Evolutionary conservation across 2,329 filamentous ascomycete genomes (phyloP).

Genomic region (Colletotrichum endophyticum): DNA sequence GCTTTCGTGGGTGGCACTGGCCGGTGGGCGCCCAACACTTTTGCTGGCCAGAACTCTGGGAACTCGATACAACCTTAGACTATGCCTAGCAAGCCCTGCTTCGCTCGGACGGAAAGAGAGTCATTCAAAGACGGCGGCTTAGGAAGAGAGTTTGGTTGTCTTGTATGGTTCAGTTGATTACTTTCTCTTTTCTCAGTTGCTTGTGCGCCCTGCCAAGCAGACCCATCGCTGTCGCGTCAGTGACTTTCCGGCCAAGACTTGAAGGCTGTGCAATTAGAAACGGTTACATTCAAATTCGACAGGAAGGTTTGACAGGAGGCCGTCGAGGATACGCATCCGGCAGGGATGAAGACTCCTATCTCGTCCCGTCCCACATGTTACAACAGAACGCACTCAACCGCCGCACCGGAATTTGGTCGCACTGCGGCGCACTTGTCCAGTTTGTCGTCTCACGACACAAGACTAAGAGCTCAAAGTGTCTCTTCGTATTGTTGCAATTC

Average conservation of each 20-base stretch:
- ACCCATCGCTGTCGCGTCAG: background rate
- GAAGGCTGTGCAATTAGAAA: background rate
- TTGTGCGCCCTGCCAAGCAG: background rate
- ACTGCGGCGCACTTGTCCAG: background rate
- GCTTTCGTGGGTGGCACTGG: conserved; percentile 24
- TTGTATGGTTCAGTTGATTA: background rate
- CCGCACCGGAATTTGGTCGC: background rate
- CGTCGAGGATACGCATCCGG: background rate
- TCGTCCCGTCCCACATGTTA: background rate
- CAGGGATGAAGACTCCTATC: background rate
- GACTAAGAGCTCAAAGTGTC: background rate
- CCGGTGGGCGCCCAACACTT: background rate
- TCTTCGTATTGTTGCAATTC: background rate
- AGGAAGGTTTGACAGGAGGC: background rate
- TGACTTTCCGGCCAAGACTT: background rate
- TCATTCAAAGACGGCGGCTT: background rate
- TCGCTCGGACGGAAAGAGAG: background rate
- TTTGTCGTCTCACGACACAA: background rate
- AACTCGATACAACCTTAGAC: background rate
- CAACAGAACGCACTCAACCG: background rate
- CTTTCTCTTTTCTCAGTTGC: background rate
- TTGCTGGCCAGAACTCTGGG: background rate
- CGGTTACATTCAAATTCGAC: background rate
- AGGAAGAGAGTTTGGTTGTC: background rate
- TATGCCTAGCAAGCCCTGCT: background rate